Evolutionary conservation across 2,329 filamentous ascomycete species (phyloP), one percentile per base, ranked within the genome.

Genomic region (Calonectria pseudoturangicola): DNA sequence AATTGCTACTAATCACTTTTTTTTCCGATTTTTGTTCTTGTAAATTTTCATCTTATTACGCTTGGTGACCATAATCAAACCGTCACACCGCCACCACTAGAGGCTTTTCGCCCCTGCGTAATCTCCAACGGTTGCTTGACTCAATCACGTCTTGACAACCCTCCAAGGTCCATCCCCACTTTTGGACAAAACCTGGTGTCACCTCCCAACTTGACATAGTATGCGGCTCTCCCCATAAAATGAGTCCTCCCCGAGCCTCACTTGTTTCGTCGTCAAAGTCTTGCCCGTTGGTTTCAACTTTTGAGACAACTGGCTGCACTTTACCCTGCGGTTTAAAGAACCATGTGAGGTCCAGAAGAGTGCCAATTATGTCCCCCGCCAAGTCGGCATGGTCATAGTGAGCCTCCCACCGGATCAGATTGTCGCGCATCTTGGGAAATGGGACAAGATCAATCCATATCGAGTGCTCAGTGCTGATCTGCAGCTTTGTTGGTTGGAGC

Each of bases 401-500:
- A 8, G 51, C 21, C 43, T 76, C 72, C 6, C 51, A 36, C 2
- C 51, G 69, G 9, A 76, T 73, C 2, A 76, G 48, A 12, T 71
- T 76, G 12, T 76, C 69, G 9, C 75, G 36, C 1, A 76, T 28
- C 1, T 70, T 36, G 15, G 74, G 74, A 1, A 71, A 74, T 2
- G 75, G 75, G 2, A 76, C 4, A 2, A 60, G 36, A 18, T 74
- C 72, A 2, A 76, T 72, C 72, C 66, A 76, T 3, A 25, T 30
- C 2, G 74, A 56, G 27, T 76, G 74, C 4, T 67, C 51, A 1
- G 43, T 54, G 15, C 51, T 70, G 58, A 74, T 73, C 30, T 76
- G 75, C 28, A 73, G 56, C 18, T 48, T 45, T 12, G 74, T 76
- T 43, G 75, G 75, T 12, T 56, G n/a, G 2, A 74, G 74, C 2